Evolutionary conservation across 1,284 basidiomycete species (phyloP), one percentile per base, ranked within the genome.

Genomic region (Rhodotorula sp.): DNA sequence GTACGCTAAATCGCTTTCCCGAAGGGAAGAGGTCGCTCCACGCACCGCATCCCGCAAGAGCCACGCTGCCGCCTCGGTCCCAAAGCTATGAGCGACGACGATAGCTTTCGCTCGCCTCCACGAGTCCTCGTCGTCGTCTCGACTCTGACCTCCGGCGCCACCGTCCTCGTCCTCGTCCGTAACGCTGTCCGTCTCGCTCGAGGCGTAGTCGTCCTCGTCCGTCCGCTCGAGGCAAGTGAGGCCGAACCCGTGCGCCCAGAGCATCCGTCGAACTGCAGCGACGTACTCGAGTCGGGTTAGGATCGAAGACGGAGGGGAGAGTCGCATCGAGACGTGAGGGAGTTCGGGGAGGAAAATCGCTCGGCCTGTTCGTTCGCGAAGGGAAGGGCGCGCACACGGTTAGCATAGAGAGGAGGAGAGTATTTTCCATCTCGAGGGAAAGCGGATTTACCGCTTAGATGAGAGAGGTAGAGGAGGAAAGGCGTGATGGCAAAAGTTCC

Each of bases 181-280:
- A 28, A 14, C 38, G 10, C 38, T 43, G 10, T 43, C 38, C 10
- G 38, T 43, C 38, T 43, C 38, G 38, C 38, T 43, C 38, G 38
- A 28, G 2, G 28, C 12, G 38, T 28, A 50, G 60, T 63, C 62
- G 45, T 56, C 43, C 52, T 63, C 62, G 62, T 63, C 62, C 26
- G 60, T 31, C 19, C 49, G 61, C 7, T 66, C 66, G 50, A 67
- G 66, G n/a, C 52, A 58, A 5, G 70, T 72, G 10, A 73, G 34
- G 16, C 74, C 74, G 43, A 74, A 76, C 4, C 75, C 75, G 59
- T 76, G 75, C 28, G 68, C 59, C 70, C 72, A 74, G 0, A 76
- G 60, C 70, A 72, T 72, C 1, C 70, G 56, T 3, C 75, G 67
- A 1, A 62, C 64, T 31, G 70, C 59, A 8, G 72, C 72, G 48